Base-by-base conservation (phyloP, 176 grass and related monocot genomes). In the Rhynchospora pubera region DNA sequence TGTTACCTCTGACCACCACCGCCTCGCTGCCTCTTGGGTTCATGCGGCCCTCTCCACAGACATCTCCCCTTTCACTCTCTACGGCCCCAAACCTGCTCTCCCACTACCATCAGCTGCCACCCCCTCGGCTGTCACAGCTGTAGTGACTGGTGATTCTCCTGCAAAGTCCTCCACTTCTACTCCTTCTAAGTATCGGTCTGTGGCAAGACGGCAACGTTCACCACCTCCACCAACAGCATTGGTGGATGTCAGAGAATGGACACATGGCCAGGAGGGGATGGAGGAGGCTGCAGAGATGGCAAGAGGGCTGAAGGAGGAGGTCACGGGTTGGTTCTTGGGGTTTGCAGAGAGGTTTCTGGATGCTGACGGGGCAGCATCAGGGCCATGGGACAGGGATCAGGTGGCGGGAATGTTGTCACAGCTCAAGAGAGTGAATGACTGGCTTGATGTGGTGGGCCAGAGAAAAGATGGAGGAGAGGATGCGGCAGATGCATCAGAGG, bases 331-430 rank as follows among this genome's bases (percentile, higher is more conserved):
- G 96, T 99, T 99, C 89, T 81, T 99, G 82, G 87, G 86, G 62
- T 99, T 95, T 86, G 89, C 93, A 75, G 96, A 99, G 79, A 87
- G 90, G 64, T 99, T 99, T 84, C 87, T 99, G 23, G 96, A 99
- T 71, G 89, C 92, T 13, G 86, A 94, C 23, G 83, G 77, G 59
- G 85, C 59, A 2, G 87, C 92, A 34, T 44, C 89, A 4, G 87
- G 32, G 26, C 89, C 84, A 4, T 85, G 86, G 73, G 87, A 91
- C 60, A 84, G 83, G 30, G 92, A 94, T 34, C 89, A 83, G 65
- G 87, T 90, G 79, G 92, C 92, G 6, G 85, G 74, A 59, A 91
- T 94, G 89, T 86, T 94, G 24, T 90, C 89, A 23, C 92, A 94
- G 84, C 87, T 94, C 19, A 94, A 94, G 82, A 88, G 80, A 24